phyloP scores from a whole-genome alignment of 202 grass and related monocot genomes.

The Saccharum hybrid region DNA sequence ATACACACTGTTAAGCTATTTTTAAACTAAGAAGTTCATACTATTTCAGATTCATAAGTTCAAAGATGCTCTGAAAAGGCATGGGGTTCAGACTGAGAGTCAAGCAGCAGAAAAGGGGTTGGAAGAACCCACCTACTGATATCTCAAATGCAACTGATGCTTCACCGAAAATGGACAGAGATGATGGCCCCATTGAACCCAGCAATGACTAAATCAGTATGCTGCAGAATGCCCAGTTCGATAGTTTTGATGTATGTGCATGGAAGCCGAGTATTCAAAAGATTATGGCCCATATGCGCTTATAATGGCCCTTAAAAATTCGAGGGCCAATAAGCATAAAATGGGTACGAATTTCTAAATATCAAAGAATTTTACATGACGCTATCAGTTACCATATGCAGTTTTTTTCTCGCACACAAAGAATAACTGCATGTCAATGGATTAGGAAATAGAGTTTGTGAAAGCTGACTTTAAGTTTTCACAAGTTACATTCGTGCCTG shows the following conservation, averaged over 20 bases:
- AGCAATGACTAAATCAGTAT: slow-evolving; percentile 40
- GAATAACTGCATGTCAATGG: neutral
- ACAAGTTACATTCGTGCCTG: neutral
- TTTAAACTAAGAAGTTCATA: slow-evolving; percentile 40
- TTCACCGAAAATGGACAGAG: slow-evolving; percentile 27
- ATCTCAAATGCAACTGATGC: slow-evolving; percentile 34
- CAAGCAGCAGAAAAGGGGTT: slow-evolving; percentile 36
- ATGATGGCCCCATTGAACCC: neutral
- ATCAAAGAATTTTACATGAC: neutral
- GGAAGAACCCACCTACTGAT: slow-evolving; percentile 29
- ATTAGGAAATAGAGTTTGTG: neutral
- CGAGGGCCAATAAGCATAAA: neutral
- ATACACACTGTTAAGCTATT: slow-evolving; percentile 28
- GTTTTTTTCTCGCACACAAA: neutral
- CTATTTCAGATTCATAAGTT: slow-evolving; percentile 57
- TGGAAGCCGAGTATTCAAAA: slow-evolving; percentile 11
- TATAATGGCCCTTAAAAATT: neutral
- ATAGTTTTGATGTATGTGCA: neutral
- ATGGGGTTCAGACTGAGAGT: slow-evolving; percentile 40
- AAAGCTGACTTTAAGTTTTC: neutral
- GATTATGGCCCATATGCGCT: neutral
- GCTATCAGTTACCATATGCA: neutral
- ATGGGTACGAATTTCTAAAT: neutral
- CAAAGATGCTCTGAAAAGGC: slow-evolving; percentile 55
- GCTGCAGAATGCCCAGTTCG: neutral